Percentiles rank a stretch among this genome's conserved stretches.
Conservation (phyloP, 768 basidiomycete genomes). For the Cyclocybe cylindracea region DNA sequence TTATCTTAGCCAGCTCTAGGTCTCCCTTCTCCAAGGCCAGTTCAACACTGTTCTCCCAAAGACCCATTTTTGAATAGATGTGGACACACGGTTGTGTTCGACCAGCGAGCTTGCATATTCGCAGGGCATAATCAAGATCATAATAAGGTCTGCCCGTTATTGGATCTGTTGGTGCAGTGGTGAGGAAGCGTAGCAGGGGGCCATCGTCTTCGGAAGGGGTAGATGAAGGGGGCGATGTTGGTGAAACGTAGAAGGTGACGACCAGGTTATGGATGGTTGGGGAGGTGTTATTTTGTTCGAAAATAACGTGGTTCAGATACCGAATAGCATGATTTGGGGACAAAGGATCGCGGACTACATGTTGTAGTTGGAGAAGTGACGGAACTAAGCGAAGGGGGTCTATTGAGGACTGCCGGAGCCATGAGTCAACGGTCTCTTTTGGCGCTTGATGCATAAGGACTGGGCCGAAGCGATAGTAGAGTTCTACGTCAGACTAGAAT, state of each 20-base stretch:
- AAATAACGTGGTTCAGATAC: constrained; percentile 84
- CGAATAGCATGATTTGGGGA: constrained; percentile 86
- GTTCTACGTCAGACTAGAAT: constrained; percentile 71
- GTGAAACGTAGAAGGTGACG: constrained; percentile 79
- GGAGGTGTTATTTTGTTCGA: constrained; percentile 77
- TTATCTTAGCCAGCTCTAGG: constrained; percentile 90
- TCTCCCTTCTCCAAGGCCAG: constrained; percentile 94
- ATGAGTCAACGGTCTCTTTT: constrained; percentile 89
- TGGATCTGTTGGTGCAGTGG: constrained; percentile 78
- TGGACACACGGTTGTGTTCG: constrained; percentile 90
- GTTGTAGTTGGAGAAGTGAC: constrained; percentile 81
- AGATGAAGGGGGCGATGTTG: constrained; percentile 38
- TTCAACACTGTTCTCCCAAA: constrained; percentile 96
- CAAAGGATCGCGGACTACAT: constrained; percentile 68
- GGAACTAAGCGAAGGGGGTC: constrained; percentile 88
- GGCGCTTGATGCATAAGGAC: constrained; percentile 85
- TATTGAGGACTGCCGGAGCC: constrained; percentile 80
- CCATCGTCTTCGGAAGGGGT: constrained; percentile 61
- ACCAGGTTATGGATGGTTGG: constrained; percentile 93
- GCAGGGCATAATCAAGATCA: constrained; percentile 94
- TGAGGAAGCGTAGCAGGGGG: constrained; percentile 80
- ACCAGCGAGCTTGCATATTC: constrained; percentile 83
- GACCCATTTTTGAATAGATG: constrained; percentile 96
- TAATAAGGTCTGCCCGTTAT: constrained; percentile 88
- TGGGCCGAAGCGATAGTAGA: constrained; percentile 92